A percentile compares a stretch with the other conserved stretches of the same genome.
phyloP scores from a whole-genome alignment of 2,329 filamentous ascomycete genomes.

The Byssothecium circinans region DNA sequence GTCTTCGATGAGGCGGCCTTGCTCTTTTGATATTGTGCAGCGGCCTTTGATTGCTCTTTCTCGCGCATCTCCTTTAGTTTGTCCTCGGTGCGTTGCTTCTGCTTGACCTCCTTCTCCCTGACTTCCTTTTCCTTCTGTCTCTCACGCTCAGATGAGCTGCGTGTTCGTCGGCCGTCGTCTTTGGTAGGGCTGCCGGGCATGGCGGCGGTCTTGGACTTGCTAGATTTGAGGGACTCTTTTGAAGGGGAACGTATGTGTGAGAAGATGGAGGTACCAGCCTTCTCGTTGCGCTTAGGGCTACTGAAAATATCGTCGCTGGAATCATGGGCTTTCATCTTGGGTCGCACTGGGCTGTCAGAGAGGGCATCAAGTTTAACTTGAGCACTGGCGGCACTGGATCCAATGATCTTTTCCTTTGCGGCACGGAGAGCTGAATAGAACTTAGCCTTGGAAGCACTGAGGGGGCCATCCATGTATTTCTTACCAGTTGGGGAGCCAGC shows the following conservation, averaged over 20 bases:
- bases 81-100: slow-evolving; percentile 62
- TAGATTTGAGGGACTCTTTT: slow-evolving; percentile 38
- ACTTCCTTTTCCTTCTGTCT: slow-evolving; percentile 62
- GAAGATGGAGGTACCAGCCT: slow-evolving; percentile 32
- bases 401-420: slow-evolving; percentile 82
- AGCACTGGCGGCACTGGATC: slow-evolving; percentile 63
- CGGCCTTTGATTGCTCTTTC: slow-evolving; percentile 70
- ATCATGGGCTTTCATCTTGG: slow-evolving; percentile 23
- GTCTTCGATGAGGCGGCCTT: slow-evolving; percentile 54
- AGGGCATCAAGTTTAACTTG: slow-evolving; percentile 61
- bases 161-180: slow-evolving; percentile 52
- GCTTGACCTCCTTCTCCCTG: slow-evolving; percentile 62
- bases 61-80: slow-evolving; percentile 69
- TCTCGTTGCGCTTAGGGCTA: slow-evolving; percentile 38
- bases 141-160: slow-evolving; percentile 63
- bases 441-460: slow-evolving; percentile 91
- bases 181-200: slow-evolving; percentile 36
- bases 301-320: slow-evolving; percentile 39
- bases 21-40: slow-evolving; percentile 46
- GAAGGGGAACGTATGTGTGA: slow-evolving; percentile 40
- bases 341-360: slow-evolving; percentile 35
- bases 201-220: slow-evolving; percentile 27
- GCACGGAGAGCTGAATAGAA: slow-evolving; percentile 88
- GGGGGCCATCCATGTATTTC: slow-evolving; percentile 69
- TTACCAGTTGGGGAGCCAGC: slow-evolving; percentile 55